phyloP scores from a whole-genome alignment of 345 rosid genomes.

The Dipteronia sinensis region DNA sequence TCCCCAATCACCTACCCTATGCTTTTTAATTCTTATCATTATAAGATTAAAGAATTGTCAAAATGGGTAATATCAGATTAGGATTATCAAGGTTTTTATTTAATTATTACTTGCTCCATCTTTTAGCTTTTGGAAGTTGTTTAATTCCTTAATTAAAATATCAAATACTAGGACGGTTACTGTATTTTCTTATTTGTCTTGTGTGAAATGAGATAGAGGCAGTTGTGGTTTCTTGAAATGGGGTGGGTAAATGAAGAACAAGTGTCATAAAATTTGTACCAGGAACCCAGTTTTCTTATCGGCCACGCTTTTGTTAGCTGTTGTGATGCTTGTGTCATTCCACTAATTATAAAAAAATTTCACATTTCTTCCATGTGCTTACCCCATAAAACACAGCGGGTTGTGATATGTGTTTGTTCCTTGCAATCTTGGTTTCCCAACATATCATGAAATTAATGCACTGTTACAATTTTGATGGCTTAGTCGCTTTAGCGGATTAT shows the following conservation, averaged over 20 bases:
- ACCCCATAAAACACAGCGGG: conserved; percentile 14
- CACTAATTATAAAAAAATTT: neutral
- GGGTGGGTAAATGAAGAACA: neutral
- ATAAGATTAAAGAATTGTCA: neutral
- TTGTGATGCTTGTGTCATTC: conserved; percentile 13
- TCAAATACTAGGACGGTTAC: neutral
- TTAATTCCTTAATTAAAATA: neutral
- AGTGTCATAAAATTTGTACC: neutral
- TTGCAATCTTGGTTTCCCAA: conserved; percentile 12
- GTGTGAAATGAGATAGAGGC: neutral
- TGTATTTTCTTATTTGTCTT: neutral
- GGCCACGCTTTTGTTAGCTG: conserved; percentile 10
- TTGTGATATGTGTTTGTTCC: conserved; percentile 11
- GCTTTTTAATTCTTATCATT: too few relatives aligned
- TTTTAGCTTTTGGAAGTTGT: neutral
- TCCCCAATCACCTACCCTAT: neutral
- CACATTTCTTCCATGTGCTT: conserved; percentile 19
- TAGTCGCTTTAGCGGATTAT: too few relatives aligned
- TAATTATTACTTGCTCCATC: neutral
- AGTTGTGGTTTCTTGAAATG: neutral
- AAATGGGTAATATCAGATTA: neutral
- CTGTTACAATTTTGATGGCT: too few relatives aligned
- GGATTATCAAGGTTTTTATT: too few relatives aligned
- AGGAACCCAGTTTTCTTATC: conserved; percentile 5
- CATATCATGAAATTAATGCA: too few relatives aligned